phyloP scores from a whole-genome alignment of 495 filamentous ascomycete species.

The Penicillium alfredii region DNA sequence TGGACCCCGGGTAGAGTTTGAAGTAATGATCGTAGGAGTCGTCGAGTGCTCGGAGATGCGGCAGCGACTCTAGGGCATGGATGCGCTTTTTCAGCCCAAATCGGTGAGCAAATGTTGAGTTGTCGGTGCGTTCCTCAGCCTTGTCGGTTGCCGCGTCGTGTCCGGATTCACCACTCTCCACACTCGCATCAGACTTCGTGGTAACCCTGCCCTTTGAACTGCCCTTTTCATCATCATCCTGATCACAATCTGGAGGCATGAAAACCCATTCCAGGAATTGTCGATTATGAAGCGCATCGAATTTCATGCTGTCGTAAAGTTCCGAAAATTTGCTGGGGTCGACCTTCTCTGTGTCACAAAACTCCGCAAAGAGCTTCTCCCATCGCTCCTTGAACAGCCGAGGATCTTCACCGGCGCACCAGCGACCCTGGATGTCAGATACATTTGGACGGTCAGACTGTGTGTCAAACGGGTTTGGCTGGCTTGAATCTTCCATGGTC shows the following conservation, averaged over 20 bases:
- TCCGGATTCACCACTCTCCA: conserved; percentile 21
- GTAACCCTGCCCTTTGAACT: conserved; percentile 21
- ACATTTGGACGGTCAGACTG: conserved; percentile 45
- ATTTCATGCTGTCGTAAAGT: conserved; percentile 98
- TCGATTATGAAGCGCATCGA: conserved; percentile 93
- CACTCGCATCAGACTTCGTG: conserved; percentile 25
- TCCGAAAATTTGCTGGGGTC: conserved; percentile 98
- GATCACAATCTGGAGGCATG: conserved; percentile 65
- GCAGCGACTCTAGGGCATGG: conserved; percentile 36
- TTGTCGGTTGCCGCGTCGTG: conserved; percentile 23
- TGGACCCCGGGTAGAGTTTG: conserved; percentile 72
- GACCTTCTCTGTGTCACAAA: conserved; percentile 93
- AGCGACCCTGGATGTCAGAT: conserved; percentile 74
- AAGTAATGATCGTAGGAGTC: conserved; percentile 67
- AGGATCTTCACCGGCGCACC: conserved; percentile 95
- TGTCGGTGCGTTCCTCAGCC: conserved; percentile 32
- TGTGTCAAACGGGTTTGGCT: conserved; percentile 7
- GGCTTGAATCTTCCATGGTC: conserved; percentile 29
- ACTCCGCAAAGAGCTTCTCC: conserved; percentile 97
- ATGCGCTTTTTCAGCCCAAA: conserved; percentile 44
- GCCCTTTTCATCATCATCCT: conserved; percentile 56
- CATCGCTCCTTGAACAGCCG: conserved; percentile 93
- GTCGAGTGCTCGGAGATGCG: conserved; percentile 41
- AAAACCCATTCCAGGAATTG: conserved; percentile 98
- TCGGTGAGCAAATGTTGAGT: conserved; percentile 39